A percentile compares a stretch with the other conserved stretches of the same genome.
These are phyloP conservation scores for Tulasnella sp. DNA, from an alignment of 768 basidiomycete species.

Conservation along the genomic window DNA sequence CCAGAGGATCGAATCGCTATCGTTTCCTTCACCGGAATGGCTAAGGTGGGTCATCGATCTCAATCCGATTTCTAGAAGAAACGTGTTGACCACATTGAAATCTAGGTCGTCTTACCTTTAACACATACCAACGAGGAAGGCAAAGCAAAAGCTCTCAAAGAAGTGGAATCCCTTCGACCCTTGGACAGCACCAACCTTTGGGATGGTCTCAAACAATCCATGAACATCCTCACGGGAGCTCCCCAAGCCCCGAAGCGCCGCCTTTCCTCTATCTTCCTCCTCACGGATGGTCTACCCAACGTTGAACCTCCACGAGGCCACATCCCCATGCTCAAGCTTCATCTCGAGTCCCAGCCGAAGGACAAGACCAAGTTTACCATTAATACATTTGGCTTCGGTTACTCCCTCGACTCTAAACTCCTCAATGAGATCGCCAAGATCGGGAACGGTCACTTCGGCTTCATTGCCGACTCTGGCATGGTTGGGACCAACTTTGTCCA, in stretches of 20 bases:
- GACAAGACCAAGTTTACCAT: slow-evolving; percentile 15
- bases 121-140: slow-evolving; percentile 18
- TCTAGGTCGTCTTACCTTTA: slow-evolving; percentile 10
- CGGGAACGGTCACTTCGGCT: slow-evolving; percentile 17
- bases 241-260: slow-evolving; percentile 4
- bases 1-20: slow-evolving; percentile 20
- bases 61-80: not conserved
- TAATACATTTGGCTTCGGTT: slow-evolving; percentile 25
- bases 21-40: slow-evolving; percentile 18
- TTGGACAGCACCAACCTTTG: slow-evolving; percentile 20
- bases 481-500: slow-evolving; percentile 25
- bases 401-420: slow-evolving; percentile 21
- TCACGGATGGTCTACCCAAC: slow-evolving; percentile 23
- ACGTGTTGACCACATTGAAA: not conserved
- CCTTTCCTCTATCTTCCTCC: slow-evolving; percentile 20
- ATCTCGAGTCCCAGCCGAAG: slow-evolving; percentile 19
- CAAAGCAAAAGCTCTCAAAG: slow-evolving; percentile 6
- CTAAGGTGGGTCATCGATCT: not conserved
- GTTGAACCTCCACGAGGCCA: slow-evolving; percentile 23
- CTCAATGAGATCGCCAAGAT: slow-evolving; percentile 20
- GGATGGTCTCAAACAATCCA: slow-evolving; percentile 22
- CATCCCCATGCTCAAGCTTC: slow-evolving; percentile 20
- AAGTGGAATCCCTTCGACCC: slow-evolving; percentile 12
- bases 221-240: slow-evolving; percentile 19
- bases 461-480: slow-evolving; percentile 24